Conservation (phyloP, 352 stramenopile genomes). For the Globisporangium carolinianum region DNA sequence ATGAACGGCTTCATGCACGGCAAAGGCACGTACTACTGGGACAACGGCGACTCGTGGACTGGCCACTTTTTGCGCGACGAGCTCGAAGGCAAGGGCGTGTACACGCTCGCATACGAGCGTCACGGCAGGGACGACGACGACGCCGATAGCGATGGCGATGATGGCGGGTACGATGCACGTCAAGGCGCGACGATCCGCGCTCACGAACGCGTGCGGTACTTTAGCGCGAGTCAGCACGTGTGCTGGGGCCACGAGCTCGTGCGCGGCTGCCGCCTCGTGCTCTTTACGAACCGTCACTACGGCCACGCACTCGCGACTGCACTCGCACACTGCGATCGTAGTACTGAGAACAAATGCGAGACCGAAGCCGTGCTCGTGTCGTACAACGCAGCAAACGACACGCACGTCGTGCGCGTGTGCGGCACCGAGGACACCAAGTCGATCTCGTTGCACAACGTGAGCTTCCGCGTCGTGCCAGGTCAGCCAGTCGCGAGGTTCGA, state of each 20-base stretch:
- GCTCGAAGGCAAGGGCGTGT: slow-evolving; percentile 53
- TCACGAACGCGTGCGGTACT: slow-evolving; percentile 38
- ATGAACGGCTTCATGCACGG: slow-evolving; percentile 58
- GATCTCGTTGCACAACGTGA: slow-evolving; percentile 44
- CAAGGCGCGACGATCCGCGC: background rate
- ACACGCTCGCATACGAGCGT: slow-evolving; percentile 15
- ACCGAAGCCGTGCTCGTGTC: slow-evolving; percentile 42
- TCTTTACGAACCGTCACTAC: slow-evolving; percentile 40
- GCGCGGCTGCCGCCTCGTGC: slow-evolving; percentile 29
- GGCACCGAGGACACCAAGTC: slow-evolving; percentile 35
- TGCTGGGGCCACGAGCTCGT: slow-evolving; percentile 67
- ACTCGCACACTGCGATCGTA: slow-evolving; percentile 27
- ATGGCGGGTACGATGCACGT: too few relatives aligned
- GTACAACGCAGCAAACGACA: slow-evolving; percentile 35
- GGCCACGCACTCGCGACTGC: slow-evolving; percentile 27
- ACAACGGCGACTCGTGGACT: slow-evolving; percentile 45
- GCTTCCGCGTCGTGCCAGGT: slow-evolving; percentile 30
- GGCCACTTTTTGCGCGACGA: slow-evolving; percentile 54
- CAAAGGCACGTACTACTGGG: slow-evolving; percentile 47
- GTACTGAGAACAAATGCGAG: slow-evolving; percentile 25
- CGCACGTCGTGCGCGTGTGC: slow-evolving; percentile 33
- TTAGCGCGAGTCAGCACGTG: slow-evolving; percentile 48
- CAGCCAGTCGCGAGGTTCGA: slow-evolving; percentile 25
- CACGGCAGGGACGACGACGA: slow-evolving; percentile 13
- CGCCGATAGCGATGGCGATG: background rate